phyloP scores from a whole-genome alignment of 805 yeast genomes.

The Candida pseudoglaebosa region DNA sequence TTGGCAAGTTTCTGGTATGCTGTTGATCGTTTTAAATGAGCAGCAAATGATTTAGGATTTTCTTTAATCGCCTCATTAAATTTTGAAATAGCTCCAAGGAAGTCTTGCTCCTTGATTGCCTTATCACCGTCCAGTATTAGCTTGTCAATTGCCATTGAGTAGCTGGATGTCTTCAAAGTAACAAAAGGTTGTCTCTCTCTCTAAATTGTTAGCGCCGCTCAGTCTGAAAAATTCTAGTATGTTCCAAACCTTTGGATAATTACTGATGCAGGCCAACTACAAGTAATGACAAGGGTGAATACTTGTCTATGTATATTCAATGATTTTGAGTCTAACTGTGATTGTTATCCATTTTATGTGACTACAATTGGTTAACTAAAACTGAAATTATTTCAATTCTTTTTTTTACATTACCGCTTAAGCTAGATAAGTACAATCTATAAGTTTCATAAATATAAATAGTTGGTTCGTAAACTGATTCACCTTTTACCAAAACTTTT shows the following conservation, averaged over 20 bases:
- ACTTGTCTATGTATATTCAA: too few relatives aligned
- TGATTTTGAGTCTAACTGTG: too few relatives aligned
- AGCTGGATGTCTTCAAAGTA: too few relatives aligned
- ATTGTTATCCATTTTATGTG: too few relatives aligned
- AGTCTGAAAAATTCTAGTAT: background rate
- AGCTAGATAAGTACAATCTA: background rate
- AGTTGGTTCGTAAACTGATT: background rate
- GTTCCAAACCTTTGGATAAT: background rate
- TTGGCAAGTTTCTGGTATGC: conserved; percentile 45
- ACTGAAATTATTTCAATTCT: background rate
- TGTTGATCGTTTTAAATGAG: conserved; percentile 47
- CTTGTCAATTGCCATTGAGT: conserved; percentile 38
- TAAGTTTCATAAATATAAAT: background rate
- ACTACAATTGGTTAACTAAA: too few relatives aligned
- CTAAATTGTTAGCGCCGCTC: too few relatives aligned
- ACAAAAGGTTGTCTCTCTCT: too few relatives aligned
- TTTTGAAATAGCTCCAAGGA: conserved; percentile 39
- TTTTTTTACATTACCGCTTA: background rate
- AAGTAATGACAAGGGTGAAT: too few relatives aligned
- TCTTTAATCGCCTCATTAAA: conserved; percentile 39
- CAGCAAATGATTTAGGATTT: conserved; percentile 43
- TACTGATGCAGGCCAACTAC: background rate
- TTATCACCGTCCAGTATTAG: conserved; percentile 34
- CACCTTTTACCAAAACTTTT: conserved; percentile 14
- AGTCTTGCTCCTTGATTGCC: conserved; percentile 29